Conservation (phyloP, 2,329 filamentous ascomycete species). For the Aplosporella prunicola region DNA sequence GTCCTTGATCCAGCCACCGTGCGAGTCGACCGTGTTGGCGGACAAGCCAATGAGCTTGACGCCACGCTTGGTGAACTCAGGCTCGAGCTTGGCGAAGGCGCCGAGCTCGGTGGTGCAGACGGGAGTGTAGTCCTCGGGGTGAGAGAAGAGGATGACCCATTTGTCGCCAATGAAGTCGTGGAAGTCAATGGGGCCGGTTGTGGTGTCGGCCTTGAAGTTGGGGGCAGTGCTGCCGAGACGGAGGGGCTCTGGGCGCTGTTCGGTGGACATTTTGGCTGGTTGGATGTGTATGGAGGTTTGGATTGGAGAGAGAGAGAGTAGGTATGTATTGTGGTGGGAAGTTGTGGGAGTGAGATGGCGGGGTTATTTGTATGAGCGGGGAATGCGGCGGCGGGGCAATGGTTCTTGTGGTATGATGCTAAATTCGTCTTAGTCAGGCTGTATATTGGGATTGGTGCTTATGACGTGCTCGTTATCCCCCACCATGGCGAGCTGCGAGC, state of each 20-base stretch:
- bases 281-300: too few species aligned
- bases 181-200: conserved; percentile 68
- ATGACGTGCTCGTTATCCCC: too few species aligned
- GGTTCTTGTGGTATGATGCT: conserved; percentile 11
- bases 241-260: conserved; percentile 34
- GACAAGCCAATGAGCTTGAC: conserved; percentile 85
- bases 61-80: conserved; percentile 75
- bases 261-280: conserved; percentile 12
- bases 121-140: conserved; percentile 82
- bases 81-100: conserved; percentile 80
- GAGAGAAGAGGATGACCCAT: conserved; percentile 77
- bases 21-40: conserved; percentile 75
- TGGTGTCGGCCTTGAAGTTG: conserved; percentile 78
- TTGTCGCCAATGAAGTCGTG: conserved; percentile 70
- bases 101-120: conserved; percentile 95
- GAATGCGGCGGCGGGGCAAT: background rate
- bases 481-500: too few species aligned
- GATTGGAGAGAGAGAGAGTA: too few species aligned
- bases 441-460: too few species aligned
- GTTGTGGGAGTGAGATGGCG: too few species aligned
- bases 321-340: too few species aligned
- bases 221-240: conserved; percentile 61
- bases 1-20: conserved; percentile 85
- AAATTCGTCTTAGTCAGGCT: too few species aligned
- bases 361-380: too few species aligned